Conservation (phyloP, 179 eudicot species). For the Beta corolliflora region DNA sequence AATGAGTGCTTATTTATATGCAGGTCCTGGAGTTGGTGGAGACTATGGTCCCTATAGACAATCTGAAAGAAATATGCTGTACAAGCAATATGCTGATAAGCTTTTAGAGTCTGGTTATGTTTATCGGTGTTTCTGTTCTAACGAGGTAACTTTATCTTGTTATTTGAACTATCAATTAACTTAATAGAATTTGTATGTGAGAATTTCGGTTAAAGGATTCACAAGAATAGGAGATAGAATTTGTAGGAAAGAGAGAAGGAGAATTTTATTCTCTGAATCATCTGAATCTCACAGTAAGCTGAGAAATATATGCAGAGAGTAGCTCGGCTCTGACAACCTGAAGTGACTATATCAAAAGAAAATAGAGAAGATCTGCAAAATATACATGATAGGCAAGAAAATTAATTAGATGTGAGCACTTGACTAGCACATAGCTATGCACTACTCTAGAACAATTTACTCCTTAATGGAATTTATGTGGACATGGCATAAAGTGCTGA, state of each 20-base stretch:
- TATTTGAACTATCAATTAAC: neutral
- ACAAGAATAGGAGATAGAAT: neutral
- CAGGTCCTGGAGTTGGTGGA: constrained; percentile 91
- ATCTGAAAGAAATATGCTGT: constrained; percentile 82
- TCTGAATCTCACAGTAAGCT: neutral
- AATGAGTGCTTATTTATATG: neutral
- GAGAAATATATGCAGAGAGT: neutral
- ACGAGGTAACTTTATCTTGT: constrained; percentile 53
- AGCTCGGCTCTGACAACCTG: neutral
- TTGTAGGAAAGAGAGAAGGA: neutral
- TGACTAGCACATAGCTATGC: neutral
- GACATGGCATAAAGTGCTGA: neutral
- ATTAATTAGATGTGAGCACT: neutral
- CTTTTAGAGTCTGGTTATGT: constrained; percentile 82
- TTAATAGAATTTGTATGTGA: neutral
- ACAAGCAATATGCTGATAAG: constrained; percentile 84
- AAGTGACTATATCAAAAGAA: neutral
- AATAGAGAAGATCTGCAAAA: neutral
- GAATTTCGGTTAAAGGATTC: neutral
- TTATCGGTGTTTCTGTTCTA: constrained; percentile 91
- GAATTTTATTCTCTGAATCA: neutral
- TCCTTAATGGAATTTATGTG: neutral
- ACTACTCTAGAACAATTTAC: neutral
- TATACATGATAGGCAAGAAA: neutral
- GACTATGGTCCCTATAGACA: constrained; percentile 93